Conservation (phyloP, 345 rosid species). For the Punica granatum region DNA sequence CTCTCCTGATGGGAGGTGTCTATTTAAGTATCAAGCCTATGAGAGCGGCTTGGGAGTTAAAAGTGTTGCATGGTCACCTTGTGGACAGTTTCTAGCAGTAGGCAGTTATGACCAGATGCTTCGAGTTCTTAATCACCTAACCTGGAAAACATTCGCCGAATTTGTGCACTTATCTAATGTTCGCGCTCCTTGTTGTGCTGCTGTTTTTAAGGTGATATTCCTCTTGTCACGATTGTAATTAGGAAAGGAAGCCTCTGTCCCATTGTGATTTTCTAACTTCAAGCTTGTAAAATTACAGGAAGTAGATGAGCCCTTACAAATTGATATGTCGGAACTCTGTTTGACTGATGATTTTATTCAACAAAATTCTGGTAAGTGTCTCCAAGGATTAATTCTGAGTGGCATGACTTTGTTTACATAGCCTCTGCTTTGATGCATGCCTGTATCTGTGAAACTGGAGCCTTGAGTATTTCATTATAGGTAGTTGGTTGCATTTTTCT, state of each 20-base stretch:
- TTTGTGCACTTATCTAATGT: slow-evolving; percentile 79
- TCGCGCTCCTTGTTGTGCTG: slow-evolving; percentile 81
- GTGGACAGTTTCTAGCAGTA: slow-evolving; percentile 90
- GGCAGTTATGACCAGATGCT: slow-evolving; percentile 97
- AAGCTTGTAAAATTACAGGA: slow-evolving; percentile 39
- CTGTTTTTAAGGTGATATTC: slow-evolving; percentile 65
- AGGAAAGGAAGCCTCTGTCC: no score
- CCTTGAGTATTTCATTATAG: background rate
- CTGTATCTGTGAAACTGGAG: background rate
- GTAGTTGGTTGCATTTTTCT: background rate
- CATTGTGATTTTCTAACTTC: background rate
- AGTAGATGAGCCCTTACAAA: slow-evolving; percentile 80
- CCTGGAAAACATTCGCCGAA: slow-evolving; percentile 98
- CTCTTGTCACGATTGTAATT: slow-evolving; percentile 9
- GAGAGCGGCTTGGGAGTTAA: slow-evolving; percentile 97
- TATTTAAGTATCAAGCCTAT: slow-evolving; percentile 88
- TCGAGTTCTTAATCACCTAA: slow-evolving; percentile 78
- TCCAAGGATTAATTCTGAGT: background rate
- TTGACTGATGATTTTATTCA: slow-evolving; percentile 63
- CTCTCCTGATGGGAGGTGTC: slow-evolving; percentile 96
- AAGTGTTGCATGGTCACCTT: slow-evolving; percentile 90
- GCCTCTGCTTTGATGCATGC: background rate
- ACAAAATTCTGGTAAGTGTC: slow-evolving; percentile 51
- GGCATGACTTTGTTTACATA: background rate
- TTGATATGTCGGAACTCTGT: slow-evolving; percentile 73